phyloP scores from a whole-genome alignment of 2,329 filamentous ascomycete genomes.

The Daldinia sp. region DNA sequence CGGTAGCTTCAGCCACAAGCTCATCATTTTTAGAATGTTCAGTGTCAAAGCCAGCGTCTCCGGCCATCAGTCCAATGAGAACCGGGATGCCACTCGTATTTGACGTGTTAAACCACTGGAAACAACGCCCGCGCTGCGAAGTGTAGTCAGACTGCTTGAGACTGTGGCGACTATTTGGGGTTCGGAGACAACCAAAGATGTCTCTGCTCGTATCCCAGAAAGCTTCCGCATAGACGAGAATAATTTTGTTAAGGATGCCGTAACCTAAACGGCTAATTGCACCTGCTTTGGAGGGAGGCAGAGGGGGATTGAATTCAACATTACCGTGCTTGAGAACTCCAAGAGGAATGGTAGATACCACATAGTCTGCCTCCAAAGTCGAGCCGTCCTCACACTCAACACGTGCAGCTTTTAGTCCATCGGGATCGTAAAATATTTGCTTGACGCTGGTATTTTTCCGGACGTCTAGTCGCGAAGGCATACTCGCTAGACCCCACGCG shows the following conservation, averaged over 20 bases:
- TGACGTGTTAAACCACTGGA: conserved; percentile 97
- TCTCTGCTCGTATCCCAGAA: conserved; percentile 94
- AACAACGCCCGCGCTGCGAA: conserved; percentile 86
- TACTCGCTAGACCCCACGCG: conserved; percentile 84
- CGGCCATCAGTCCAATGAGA: conserved; percentile 93
- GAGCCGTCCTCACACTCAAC: conserved; percentile 84
- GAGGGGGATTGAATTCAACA: conserved; percentile 86
- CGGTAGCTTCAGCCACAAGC: conserved; percentile 83
- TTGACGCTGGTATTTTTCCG: conserved; percentile 79
- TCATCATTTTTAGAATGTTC: conserved; percentile 81
- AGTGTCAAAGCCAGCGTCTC: conserved; percentile 90
- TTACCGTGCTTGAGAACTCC: conserved; percentile 88
- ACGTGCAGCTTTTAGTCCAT: conserved; percentile 63
- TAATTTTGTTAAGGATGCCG: conserved; percentile 94
- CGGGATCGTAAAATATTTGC: conserved; percentile 73
- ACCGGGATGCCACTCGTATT: conserved; percentile 90
- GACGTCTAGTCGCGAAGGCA: conserved; percentile 81
- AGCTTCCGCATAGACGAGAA: conserved; percentile 86
- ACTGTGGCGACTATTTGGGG: conserved; percentile 76
- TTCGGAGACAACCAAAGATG: conserved; percentile 91
- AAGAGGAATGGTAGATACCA: conserved; percentile 91
- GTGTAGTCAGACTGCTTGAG: conserved; percentile 84
- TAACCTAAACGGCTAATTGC: conserved; percentile 89
- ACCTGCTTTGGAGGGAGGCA: conserved; percentile 87
- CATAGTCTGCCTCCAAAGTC: conserved; percentile 82